phyloP scores from a whole-genome alignment of 352 stramenopile genomes.

The Globisporangium yorkense region DNA sequence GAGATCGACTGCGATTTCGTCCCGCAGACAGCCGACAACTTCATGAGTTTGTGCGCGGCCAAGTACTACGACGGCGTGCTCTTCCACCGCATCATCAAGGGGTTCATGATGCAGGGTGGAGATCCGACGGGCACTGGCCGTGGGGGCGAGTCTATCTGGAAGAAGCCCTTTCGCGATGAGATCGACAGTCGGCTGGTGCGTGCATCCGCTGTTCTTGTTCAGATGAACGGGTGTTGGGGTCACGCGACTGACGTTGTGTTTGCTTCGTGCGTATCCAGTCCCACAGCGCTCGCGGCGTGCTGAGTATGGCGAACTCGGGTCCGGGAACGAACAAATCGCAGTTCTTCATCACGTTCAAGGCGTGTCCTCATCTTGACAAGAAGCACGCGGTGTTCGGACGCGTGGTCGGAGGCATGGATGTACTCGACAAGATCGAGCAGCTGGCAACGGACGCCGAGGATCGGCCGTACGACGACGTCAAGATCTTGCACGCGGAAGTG shows the following conservation, averaged over 20 bases:
- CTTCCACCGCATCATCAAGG: conserved; percentile 96
- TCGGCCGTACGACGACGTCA: conserved; percentile 76
- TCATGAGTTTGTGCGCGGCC: conserved; percentile 90
- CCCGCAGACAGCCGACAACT: conserved; percentile 95
- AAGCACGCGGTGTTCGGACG: conserved; percentile 97
- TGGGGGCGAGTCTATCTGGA: conserved; percentile 93
- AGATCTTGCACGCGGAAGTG: conserved; percentile 73
- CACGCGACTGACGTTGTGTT: not conserved
- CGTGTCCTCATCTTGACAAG: conserved; percentile 95
- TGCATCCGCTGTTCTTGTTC: conserved; percentile 2
- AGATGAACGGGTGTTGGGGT: no score
- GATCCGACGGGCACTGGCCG: conserved; percentile 94
- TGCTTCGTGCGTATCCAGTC: conserved; percentile 18
- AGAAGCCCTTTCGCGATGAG: conserved; percentile 94
- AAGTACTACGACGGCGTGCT: conserved; percentile 92
- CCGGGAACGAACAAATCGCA: conserved; percentile 96
- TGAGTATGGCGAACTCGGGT: conserved; percentile 97
- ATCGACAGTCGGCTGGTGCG: conserved; percentile 93
- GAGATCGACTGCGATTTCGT: conserved; percentile 96
- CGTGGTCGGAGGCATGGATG: conserved; percentile 90
- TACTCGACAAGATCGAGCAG: conserved; percentile 75
- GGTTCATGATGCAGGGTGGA: conserved; percentile 96
- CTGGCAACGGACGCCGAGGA: conserved; percentile 75
- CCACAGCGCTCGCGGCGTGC: conserved; percentile 87
- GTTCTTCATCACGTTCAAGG: conserved; percentile 99